Percentiles rank a stretch among this genome's conserved stretches.
phyloP scores from a whole-genome alignment of 768 basidiomycete genomes.

The Tricholomella constricta region DNA sequence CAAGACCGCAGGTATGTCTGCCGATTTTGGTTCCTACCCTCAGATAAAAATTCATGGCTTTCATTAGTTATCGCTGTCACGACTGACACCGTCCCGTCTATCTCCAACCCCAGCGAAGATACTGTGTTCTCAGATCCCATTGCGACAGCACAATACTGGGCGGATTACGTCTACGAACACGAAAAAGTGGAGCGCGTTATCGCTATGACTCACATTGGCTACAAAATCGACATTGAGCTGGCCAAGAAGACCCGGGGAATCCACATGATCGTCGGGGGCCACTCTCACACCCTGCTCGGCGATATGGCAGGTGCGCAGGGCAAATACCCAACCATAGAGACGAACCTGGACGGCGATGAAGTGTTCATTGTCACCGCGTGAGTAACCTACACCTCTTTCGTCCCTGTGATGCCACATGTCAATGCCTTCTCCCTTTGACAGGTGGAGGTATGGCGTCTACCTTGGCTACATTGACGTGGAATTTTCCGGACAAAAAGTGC shows the following conservation, averaged over 20 bases:
- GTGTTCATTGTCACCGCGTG: slow-evolving; percentile 7
- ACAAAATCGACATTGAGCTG: slow-evolving; percentile 5
- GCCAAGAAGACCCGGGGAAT: slow-evolving; percentile 7
- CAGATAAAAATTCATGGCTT: background rate
- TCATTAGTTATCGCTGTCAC: slow-evolving; percentile 4
- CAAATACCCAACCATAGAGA: slow-evolving; percentile 6
- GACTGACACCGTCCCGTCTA: slow-evolving; percentile 7
- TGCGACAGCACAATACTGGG: slow-evolving; percentile 7
- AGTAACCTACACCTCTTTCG: background rate
- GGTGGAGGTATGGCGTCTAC: slow-evolving; percentile 11
- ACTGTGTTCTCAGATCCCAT: slow-evolving; percentile 9
- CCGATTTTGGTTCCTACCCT: background rate
- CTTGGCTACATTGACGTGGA: slow-evolving; percentile 11
- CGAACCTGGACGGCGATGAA: slow-evolving; percentile 4
- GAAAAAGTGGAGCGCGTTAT: slow-evolving; percentile 8
- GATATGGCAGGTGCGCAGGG: slow-evolving; percentile 7
- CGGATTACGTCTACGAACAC: slow-evolving; percentile 10
- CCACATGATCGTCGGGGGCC: slow-evolving; percentile 7
- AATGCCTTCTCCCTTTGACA: background rate
- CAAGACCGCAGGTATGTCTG: slow-evolving; percentile 5
- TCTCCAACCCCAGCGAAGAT: slow-evolving; percentile 7
- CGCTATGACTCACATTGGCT: slow-evolving; percentile 10
- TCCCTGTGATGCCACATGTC: no score
- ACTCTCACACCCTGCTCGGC: slow-evolving; percentile 9
- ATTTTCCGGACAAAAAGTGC: background rate